Conservation (phyloP, 2,329 filamentous ascomycete genomes). For the Xylariaceae sp. region DNA sequence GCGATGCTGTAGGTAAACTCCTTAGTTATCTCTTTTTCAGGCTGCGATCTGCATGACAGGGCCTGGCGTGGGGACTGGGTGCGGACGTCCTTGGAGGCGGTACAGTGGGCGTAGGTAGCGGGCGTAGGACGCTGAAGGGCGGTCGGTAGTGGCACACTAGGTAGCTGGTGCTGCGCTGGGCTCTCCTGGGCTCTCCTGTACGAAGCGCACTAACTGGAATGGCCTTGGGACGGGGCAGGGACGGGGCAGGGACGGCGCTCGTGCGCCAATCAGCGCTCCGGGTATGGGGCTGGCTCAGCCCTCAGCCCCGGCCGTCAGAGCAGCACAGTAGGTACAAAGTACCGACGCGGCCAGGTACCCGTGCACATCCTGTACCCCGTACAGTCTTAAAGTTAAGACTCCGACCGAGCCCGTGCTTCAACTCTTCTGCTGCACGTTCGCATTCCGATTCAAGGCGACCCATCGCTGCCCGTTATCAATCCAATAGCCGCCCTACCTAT, state of each 20-base stretch:
- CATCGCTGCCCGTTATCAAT: not conserved
- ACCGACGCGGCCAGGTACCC: not conserved
- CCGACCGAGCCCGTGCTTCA: too few relatives aligned
- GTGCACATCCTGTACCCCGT: too few relatives aligned
- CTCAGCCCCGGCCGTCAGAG: not conserved
- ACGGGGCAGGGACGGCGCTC: too few relatives aligned
- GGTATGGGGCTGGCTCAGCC: not conserved
- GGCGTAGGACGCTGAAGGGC: not conserved
- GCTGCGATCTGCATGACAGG: slow-evolving; percentile 19
- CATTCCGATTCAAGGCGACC: slow-evolving; percentile 1
- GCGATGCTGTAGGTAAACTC: slow-evolving; percentile 21
- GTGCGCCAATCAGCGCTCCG: slow-evolving; percentile 9
- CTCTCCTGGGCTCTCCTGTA: not conserved
- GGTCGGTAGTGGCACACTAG: not conserved
- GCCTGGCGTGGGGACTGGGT: slow-evolving; percentile 15
- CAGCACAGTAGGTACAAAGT: not conserved
- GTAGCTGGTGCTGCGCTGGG: not conserved
- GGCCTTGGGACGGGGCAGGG: not conserved
- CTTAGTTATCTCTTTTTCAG: slow-evolving; percentile 28
- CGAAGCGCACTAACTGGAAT: not conserved
- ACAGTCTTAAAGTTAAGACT: too few relatives aligned
- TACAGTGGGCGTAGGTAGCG: not conserved
- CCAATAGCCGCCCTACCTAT: too few relatives aligned
- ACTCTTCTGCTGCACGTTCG: not conserved
- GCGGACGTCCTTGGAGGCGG: not conserved